Evolutionary conservation across 805 yeast genomes (phyloP).

Genomic region (Metschnikowia peoriensis): DNA sequence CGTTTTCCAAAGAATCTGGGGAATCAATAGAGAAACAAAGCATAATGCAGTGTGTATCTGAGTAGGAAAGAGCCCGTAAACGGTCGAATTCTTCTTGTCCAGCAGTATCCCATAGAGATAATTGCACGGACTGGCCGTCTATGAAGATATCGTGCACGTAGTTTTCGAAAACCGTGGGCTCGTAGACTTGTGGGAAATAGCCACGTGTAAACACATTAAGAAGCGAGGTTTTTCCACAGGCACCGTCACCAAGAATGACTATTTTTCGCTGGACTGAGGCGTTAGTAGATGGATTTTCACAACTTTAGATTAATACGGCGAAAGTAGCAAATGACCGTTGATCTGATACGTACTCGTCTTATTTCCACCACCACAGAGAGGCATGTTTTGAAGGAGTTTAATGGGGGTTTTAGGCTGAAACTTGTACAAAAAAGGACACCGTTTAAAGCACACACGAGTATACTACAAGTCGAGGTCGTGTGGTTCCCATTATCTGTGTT

Average conservation of each 20-base stretch:
- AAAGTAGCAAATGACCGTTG: not conserved
- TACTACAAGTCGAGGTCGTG: not conserved
- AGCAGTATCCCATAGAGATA: constrained; percentile 97
- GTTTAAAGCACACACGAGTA: not conserved
- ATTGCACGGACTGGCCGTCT: constrained; percentile 87
- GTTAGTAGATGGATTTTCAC: constrained; percentile 11
- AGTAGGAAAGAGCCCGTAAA: constrained; percentile 84
- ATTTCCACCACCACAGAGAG: constrained; percentile 43
- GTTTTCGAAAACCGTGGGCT: constrained; percentile 96
- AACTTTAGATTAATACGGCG: not conserved
- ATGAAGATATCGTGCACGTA: constrained; percentile 96
- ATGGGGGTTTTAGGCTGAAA: not conserved
- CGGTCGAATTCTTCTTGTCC: constrained; percentile 99
- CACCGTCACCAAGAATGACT: constrained; percentile 96
- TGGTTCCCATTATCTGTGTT: not conserved
- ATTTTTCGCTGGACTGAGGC: constrained; percentile 76
- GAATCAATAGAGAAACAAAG: constrained; percentile 94
- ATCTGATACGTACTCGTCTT: constrained; percentile 37
- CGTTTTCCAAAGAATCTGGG: constrained; percentile 90
- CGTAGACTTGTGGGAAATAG: constrained; percentile 96
- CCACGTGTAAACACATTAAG: constrained; percentile 95
- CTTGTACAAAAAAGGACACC: not conserved
- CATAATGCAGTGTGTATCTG: constrained; percentile 96
- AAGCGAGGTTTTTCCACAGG: constrained; percentile 96
- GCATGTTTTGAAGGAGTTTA: constrained; percentile 23